Base-by-base conservation (phyloP, 1,139 yeast genomes). In the Scheffersomyces parashehatae region DNA sequence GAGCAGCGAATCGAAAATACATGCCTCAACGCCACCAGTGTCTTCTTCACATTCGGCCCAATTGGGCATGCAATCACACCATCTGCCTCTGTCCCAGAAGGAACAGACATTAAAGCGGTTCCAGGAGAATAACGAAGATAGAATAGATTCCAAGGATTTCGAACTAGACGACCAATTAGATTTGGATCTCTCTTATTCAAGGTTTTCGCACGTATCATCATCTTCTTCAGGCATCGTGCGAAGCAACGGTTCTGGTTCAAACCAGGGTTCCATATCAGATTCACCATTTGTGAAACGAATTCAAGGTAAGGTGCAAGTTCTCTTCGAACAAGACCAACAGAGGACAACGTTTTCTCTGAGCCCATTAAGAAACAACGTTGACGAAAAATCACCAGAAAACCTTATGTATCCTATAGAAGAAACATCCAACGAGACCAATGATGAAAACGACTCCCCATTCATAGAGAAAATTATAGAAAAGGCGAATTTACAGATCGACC, bases 141-240 rank as follows among this genome's bases (percentile, higher is more conserved):
- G 44, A n/a, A 49, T 50, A 13, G 49, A 52, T 36, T 37, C 51
- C 10, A 52, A 56, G 13, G 68, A 60, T 40, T 56, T 65, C 36
- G 54, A 50, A 7, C 33, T 53, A 10, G 64, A 58, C 6, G 58
- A 55, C 15, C 55, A 57, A 12, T 61, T 59, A 5, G 68, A 56
- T 11, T 43, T 58, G 16, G 56, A 69, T 38, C 53, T 72, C 24
- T 68, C 75, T 6, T 71, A 65, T 48, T 70, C 75, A 40, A 65
- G 59, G 49, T 71, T 70, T 48, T 65, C 75, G 28, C 68, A 61
- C 28, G 45, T 60, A 1, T 61, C 72, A n/a, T 65, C 62, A 3
- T 20, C 26, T 2, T 52, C 56, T 2, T 54, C 67, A 20, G 52
- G 47, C 12, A 45, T 49, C 8, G 48, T 52, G 28, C 50, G 52